Evolutionary conservation across 805 yeast species (phyloP), one percentile per base, ranked within the genome.

Genomic region (Candida ponderosae): DNA sequence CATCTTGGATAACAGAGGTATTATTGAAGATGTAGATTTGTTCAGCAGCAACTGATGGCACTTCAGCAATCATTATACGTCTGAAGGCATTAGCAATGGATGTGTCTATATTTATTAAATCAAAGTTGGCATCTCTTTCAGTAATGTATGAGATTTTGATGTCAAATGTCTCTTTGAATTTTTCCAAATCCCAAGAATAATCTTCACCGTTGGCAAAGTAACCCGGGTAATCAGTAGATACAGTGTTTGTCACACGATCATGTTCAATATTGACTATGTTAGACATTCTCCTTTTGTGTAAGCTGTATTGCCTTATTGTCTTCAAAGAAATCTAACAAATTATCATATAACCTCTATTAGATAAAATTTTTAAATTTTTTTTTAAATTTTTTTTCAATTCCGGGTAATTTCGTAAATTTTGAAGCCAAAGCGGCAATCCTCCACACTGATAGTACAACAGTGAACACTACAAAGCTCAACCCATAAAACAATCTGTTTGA

Each of bases 1-100:
- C 98, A 60, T 93, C 98, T 60, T 89, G 97, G 45, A 93, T 86
- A 34, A 93, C 96, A 1, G 96, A 86, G 2, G 98, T 93, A 62
- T 93, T 93, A 70, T 87, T 90, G 66, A 83, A 83, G 41, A 93
- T 74, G 57, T 81, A 88, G 15, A 93, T 87, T 44, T 85, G 77
- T 61, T 93, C 98, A 18, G 96, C 83, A 14, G 98, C 97, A 33
- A 90, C 94, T 2, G 93, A 75, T 17, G 98, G 98, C 30, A 93
- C 95, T 59, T 93, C 98, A 1, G 97, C 76, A 38, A 93, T 79
- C 97, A 93, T 89, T 51, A 93, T 84, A 55, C 98, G 81, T 57
- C 98, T 81, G 63, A 90, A 88, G 0, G 98, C 97, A 65, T 93
- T 93, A 32, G 97, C 89, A 40, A 93, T 68, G 11, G 97, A 85